Base-by-base conservation (phyloP, 352 stramenopile genomes). In the Discostella stelligera region DNA sequence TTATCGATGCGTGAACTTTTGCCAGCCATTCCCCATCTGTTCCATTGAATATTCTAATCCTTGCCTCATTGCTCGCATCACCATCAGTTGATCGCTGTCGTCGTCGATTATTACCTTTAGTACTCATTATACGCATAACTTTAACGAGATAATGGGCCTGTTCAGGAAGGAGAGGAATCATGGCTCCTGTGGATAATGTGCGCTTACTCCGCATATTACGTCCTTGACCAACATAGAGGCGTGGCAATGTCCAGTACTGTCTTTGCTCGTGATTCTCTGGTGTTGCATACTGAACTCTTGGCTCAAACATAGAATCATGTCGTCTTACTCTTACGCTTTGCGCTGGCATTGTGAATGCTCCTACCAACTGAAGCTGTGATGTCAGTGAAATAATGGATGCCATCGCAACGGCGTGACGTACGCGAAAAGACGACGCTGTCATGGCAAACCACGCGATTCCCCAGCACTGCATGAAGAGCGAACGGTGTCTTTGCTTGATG, bases 21-120 rank as follows among this genome's bases (percentile, higher is more conserved):
- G 78, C 84, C 10, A 92, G 48, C 87, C 87, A 92, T 84, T 92
- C 87, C 10, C 83, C 83, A 76, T 83, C 54, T 20, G 54, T 3
- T 48, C 83, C 84, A 83, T 92, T 81, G 73, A 91, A 92, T 46
- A 91, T 76, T 66, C 87, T 65, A 21, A 92, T 68, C 73, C 61
- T 67, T 46, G 63, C 18, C 39, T 54, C 25, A 37, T 50, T 18
- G 50, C 49, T 32, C 21, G 46, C 16, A 30, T 21, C 25, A 67
- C 59, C 39, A 66, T 64, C 49, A 54, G 53, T 46, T 18, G 10
- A 16, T 54, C 25, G 18, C 16, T 30, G 53, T 39, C 30, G 41
- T 59, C 37, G 53, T 65, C 27, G 25, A 30, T 59, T 72, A 9
- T 23, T 65, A 41, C 66, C 70, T 54, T 63, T 75, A 59, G 72